A percentile compares a stretch with the other conserved stretches of the same genome.
These are phyloP conservation scores for Microcyclospora pomicola DNA, from an alignment of 2,329 filamentous ascomycete genomes.

Conservation along the genomic window DNA sequence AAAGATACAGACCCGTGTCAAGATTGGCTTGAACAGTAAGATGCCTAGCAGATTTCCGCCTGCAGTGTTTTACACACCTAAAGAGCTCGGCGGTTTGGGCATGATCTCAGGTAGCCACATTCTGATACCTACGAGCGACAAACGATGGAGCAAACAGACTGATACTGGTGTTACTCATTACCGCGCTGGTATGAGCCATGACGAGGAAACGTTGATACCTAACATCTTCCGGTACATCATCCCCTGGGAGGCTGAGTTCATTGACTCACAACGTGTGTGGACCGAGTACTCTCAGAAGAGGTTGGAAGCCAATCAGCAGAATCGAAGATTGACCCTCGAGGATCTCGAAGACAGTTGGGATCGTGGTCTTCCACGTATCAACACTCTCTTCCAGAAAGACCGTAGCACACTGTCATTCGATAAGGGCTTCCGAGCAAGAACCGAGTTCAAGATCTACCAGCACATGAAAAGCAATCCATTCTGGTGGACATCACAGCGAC, in stretches of 20 bases:
- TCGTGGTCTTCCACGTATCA: constrained; percentile 90
- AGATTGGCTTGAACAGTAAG: constrained; percentile 97
- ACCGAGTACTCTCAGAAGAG: constrained; percentile 98
- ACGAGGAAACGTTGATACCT: constrained; percentile 92
- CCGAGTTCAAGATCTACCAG: constrained; percentile 97
- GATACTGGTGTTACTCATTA: constrained; percentile 96
- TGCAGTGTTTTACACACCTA: constrained; percentile 96
- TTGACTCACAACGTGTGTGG: constrained; percentile 97
- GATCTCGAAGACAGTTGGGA: constrained; percentile 98
- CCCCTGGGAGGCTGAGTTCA: constrained; percentile 97
- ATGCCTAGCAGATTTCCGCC: constrained; percentile 98
- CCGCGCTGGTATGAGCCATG: constrained; percentile 92
- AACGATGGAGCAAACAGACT: constrained; percentile 96
- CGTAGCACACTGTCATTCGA: constrained; percentile 93
- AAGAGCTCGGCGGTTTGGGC: constrained; percentile 88
- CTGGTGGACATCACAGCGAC: constrained; percentile 97
- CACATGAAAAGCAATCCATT: constrained; percentile 98
- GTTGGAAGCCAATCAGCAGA: constrained; percentile 92
- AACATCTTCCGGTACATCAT: constrained; percentile 99
- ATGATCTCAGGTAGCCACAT: constrained; percentile 99
- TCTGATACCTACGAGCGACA: constrained; percentile 90
- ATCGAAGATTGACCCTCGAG: constrained; percentile 82
- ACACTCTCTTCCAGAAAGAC: constrained; percentile 97
- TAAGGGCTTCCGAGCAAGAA: constrained; percentile 89
- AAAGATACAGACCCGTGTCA: constrained; percentile 97